Evolutionary conservation across 2,329 filamentous ascomycete genomes (phyloP), one percentile per base, ranked within the genome.

Genomic region (Eurotiales sp.): DNA sequence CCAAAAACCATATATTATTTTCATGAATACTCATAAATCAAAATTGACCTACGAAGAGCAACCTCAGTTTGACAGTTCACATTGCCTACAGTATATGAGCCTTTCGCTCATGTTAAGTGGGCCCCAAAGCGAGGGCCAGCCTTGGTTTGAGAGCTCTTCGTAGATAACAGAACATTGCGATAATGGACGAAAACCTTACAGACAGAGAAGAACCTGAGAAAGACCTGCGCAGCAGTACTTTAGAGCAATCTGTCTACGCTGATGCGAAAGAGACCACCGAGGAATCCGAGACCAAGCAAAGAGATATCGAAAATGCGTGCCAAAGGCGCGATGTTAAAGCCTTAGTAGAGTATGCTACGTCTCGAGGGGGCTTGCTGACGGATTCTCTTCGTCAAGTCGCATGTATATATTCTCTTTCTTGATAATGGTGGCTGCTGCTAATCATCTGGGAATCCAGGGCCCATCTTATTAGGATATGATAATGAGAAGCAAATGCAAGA

Each of bases 331-430:
- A 89, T 63, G 67, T 86, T 30, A 68, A 76, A 30, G 69, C 71
- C 39, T 75, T 90, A 50, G 75, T 79, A 54, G 62, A 62, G 11
- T 72, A 87, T 54, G 85, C 86, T 34, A 78, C 80, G 46, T 81
- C 82, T 1, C 71, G 75, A 48, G 86, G 84, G n/a, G 87, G 87
- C 15, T 78, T 90, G 56, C 64, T 89, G 51, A 78, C 76, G 17
- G 86, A 90, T 65, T 72, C 76, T 23, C 69, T 93, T 56, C 85
- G 91, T 58, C 80, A 81, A 63, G 73, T 76, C 68, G 90, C 88
- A 59, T 96, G 92, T 95, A 81, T 71, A 88, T 81, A 29, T 23
- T 32, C 30, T 42, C 19, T 25, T 4, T 37, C 23, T 29, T 34
- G 14, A 19, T 29, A 8, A 22, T 14, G n/a, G 46, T 27, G n/a